These are phyloP conservation scores for Ballota nigra DNA, from an alignment of 257 asterid species.

Conservation along the genomic window DNA sequence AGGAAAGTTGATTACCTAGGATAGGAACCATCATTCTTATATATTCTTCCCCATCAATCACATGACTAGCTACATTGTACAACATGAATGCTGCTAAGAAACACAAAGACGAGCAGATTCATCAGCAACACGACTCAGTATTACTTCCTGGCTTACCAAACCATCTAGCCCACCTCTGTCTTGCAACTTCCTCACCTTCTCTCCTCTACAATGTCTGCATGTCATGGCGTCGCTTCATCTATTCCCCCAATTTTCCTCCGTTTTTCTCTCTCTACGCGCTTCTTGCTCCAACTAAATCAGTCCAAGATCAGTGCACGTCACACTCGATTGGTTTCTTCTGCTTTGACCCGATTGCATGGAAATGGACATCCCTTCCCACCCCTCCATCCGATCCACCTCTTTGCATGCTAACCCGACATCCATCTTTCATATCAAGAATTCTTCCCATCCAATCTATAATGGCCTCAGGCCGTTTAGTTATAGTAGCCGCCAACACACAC, in stretches of 20 bases:
- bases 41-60: slow-evolving; percentile 10
- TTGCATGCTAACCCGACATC: slow-evolving; percentile 47
- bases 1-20: slow-evolving; percentile 18
- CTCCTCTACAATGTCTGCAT: slow-evolving; percentile 47
- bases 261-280: slow-evolving; percentile 55
- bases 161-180: slow-evolving; percentile 60
- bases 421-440: slow-evolving; percentile 62
- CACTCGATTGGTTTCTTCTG: slow-evolving; percentile 40
- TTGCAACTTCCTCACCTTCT: slow-evolving; percentile 47
- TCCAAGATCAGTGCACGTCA: neutral
- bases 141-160: slow-evolving; percentile 67
- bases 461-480: slow-evolving; percentile 33
- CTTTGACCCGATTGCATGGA: slow-evolving; percentile 58
- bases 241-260: slow-evolving; percentile 55
- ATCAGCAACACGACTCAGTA: slow-evolving; percentile 3
- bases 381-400: slow-evolving; percentile 47
- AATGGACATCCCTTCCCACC: slow-evolving; percentile 52
- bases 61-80: neutral
- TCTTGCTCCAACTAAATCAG: slow-evolving; percentile 19
- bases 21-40: neutral
- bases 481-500: slow-evolving; percentile 54
- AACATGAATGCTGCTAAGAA: slow-evolving; percentile 22
- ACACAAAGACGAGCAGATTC: slow-evolving; percentile 15
- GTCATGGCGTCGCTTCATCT: slow-evolving; percentile 71
- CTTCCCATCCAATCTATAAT: slow-evolving; percentile 61